phyloP scores from a whole-genome alignment of 2,329 filamentous ascomycete species.

The Phialocephala subalpina region DNA sequence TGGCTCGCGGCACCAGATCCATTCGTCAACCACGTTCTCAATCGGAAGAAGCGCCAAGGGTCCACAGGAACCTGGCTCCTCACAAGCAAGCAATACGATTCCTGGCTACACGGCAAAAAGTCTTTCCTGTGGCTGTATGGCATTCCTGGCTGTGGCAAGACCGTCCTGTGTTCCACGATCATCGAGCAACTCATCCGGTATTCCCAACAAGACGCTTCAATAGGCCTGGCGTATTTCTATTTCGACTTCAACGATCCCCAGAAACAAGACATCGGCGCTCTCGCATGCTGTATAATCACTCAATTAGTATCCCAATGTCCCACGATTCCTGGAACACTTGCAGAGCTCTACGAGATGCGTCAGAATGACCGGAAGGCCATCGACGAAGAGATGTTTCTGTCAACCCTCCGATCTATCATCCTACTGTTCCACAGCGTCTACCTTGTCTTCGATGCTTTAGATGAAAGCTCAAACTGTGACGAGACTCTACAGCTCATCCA shows the following conservation, averaged over 20 bases:
- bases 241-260: constrained; percentile 34
- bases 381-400: constrained; percentile 12
- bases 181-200: constrained; percentile 42
- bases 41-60: constrained; percentile 35
- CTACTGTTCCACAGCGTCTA: constrained; percentile 35
- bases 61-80: constrained; percentile 39
- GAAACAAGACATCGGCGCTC: constrained; percentile 37
- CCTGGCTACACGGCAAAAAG: constrained; percentile 40
- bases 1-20: constrained; percentile 40
- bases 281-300: not conserved
- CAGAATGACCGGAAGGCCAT: constrained; percentile 34
- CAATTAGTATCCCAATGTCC: not conserved
- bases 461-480: constrained; percentile 9
- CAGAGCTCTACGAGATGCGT: not conserved
- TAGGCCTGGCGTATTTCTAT: constrained; percentile 39
- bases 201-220: constrained; percentile 29
- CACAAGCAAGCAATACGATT: constrained; percentile 34
- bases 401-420: constrained; percentile 32
- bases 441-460: constrained; percentile 8
- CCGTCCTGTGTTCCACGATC: constrained; percentile 47
- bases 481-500: not conserved
- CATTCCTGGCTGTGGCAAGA: constrained; percentile 50
- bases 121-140: constrained; percentile 52
- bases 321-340: not conserved
- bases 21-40: constrained; percentile 32